These are phyloP conservation scores for Cordyceps javanica DNA, from an alignment of 2,329 filamentous ascomycete species.

Conservation along the genomic window DNA sequence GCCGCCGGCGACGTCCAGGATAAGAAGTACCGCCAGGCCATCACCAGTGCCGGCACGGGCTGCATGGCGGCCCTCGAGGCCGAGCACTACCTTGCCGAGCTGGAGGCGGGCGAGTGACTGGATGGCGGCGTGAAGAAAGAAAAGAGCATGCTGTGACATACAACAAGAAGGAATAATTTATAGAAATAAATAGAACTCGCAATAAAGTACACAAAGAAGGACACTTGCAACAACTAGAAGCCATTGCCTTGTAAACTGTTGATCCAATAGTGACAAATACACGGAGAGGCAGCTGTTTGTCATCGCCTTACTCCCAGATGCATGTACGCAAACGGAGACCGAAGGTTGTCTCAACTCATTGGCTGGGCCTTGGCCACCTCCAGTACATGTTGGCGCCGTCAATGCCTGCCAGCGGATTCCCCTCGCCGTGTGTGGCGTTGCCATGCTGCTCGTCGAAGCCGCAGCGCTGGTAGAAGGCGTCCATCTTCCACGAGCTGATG, in stretches of 20 bases:
- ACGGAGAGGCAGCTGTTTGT: no score
- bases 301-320: no score
- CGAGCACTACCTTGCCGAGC: constrained; percentile 83
- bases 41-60: constrained; percentile 92
- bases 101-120: constrained; percentile 42
- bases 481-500: constrained; percentile 30
- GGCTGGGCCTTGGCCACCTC: neutral
- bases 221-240: neutral
- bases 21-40: constrained; percentile 95
- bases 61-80: constrained; percentile 95
- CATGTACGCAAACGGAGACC: no score
- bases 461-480: constrained; percentile 29
- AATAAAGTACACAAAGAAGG: neutral
- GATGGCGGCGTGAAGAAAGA: neutral
- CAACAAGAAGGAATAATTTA: neutral
- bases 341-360: neutral
- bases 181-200: neutral
- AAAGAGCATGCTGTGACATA: constrained; percentile 6
- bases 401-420: constrained; percentile 5
- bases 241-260: neutral
- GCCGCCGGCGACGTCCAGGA: constrained; percentile 97
- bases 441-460: constrained; percentile 10
- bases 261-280: neutral
- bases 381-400: constrained; percentile 9
- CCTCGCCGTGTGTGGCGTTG: constrained; percentile 2